Percentiles rank a stretch among this genome's conserved stretches.
phyloP scores from a whole-genome alignment of 2,329 filamentous ascomycete species.

The Tolypocladium inflatum region DNA sequence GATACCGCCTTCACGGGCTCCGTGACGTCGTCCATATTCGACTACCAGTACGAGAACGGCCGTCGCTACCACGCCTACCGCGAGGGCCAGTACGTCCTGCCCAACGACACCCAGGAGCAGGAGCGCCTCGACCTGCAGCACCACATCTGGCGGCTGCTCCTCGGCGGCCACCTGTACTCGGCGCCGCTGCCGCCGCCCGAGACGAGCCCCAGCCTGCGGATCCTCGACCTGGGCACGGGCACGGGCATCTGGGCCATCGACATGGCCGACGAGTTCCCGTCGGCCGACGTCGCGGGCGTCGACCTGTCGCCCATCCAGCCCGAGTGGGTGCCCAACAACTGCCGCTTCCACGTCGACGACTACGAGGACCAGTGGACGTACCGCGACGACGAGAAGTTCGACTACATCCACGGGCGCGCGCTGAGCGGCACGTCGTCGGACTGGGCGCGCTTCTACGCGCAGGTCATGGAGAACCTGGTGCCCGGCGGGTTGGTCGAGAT shows the following conservation, averaged over 20 bases:
- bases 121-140: slow-evolving; percentile 46
- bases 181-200: slow-evolving; percentile 27
- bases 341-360: slow-evolving; percentile 57
- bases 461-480: slow-evolving; percentile 18
- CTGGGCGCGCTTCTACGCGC: slow-evolving; percentile 20
- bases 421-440: slow-evolving; percentile 22
- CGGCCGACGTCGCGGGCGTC: slow-evolving; percentile 31
- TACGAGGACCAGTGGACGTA: slow-evolving; percentile 42
- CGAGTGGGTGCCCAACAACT: slow-evolving; percentile 48
- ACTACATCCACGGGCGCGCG: slow-evolving; percentile 24
- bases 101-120: slow-evolving; percentile 45
- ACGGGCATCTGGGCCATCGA: slow-evolving; percentile 54
- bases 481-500: slow-evolving; percentile 27
- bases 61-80: slow-evolving; percentile 38
- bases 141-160: slow-evolving; percentile 38
- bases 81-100: slow-evolving; percentile 31
- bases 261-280: slow-evolving; percentile 37
- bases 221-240: slow-evolving; percentile 51
- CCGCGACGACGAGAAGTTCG: slow-evolving; percentile 24
- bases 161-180: slow-evolving; percentile 32
- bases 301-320: slow-evolving; percentile 52
- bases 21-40: slow-evolving; percentile 31
- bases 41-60: slow-evolving; percentile 37
- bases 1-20: slow-evolving; percentile 21
- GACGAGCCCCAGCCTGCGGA: slow-evolving; percentile 18